A percentile compares a stretch with the other conserved stretches of the same genome.
phyloP scores from a whole-genome alignment of 129 eudicot genomes.

The Daucus carota region DNA sequence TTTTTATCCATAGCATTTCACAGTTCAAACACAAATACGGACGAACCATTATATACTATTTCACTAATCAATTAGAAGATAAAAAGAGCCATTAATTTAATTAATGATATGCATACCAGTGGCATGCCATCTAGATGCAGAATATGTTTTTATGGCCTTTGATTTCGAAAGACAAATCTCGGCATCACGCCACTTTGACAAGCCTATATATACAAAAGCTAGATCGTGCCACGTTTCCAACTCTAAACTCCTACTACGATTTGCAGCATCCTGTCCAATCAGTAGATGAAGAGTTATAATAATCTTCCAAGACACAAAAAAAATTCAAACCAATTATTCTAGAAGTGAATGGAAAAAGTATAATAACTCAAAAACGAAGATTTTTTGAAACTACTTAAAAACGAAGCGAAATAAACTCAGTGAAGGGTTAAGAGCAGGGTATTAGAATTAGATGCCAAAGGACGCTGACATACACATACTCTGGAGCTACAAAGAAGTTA shows the following conservation, averaged over 20 bases:
- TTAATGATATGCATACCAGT: conserved; percentile 38
- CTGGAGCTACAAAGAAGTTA: neutral
- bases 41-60: too few relatives aligned
- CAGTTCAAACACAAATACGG: too few relatives aligned
- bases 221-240: conserved; percentile 87
- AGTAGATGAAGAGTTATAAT: neutral
- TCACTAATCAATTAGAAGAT: neutral
- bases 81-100: neutral
- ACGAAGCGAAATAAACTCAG: neutral
- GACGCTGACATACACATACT: neutral
- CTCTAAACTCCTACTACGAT: conserved; percentile 41
- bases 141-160: conserved; percentile 40
- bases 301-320: neutral
- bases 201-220: conserved; percentile 57
- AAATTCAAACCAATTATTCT: neutral
- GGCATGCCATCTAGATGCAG: conserved; percentile 70
- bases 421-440: neutral
- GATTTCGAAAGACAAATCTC: conserved; percentile 73
- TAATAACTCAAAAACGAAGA: too few relatives aligned
- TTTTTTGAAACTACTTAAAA: neutral
- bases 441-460: neutral
- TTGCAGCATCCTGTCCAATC: conserved; percentile 35
- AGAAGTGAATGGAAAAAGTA: neutral
- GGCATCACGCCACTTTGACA: conserved; percentile 72
- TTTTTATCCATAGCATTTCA: too few relatives aligned